Conservation (phyloP, 2,329 filamentous ascomycete species). For the Beauveria bassiana region DNA sequence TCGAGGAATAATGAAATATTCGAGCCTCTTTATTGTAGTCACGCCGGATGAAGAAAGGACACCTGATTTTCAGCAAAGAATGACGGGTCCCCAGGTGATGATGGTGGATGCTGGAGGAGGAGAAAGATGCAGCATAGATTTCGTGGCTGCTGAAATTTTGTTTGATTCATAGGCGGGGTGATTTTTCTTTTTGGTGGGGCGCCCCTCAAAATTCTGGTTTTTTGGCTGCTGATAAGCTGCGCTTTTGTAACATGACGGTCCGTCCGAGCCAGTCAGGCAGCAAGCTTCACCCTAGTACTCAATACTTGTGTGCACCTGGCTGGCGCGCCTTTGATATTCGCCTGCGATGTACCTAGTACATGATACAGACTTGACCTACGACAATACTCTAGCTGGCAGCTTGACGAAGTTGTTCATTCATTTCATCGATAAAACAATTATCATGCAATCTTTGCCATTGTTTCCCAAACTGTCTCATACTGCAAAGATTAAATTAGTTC, state of each 20-base stretch:
- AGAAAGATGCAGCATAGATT: conserved; percentile 9
- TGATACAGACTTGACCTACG: background rate
- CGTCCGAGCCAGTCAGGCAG: conserved; percentile 10
- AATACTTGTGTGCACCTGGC: background rate
- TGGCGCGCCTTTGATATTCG: background rate
- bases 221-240: conserved; percentile 6
- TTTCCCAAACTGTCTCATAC: background rate
- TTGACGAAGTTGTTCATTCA: no score
- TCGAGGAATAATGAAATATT: conserved; percentile 6
- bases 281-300: background rate
- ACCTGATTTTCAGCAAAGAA: conserved; percentile 3
- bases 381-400: background rate
- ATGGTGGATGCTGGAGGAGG: conserved; percentile 10
- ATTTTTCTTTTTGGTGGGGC: conserved; percentile 32
- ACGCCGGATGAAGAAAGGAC: background rate
- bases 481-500: background rate
- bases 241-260: background rate
- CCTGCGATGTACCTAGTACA: background rate
- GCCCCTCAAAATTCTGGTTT: conserved; percentile 22
- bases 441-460: background rate
- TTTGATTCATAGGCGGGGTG: conserved; percentile 28
- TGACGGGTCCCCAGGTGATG: conserved; percentile 13
- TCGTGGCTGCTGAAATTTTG: conserved; percentile 12
- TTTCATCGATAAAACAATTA: background rate
- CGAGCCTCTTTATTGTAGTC: background rate